Conservation (phyloP, 2,329 filamentous ascomycete genomes). For the Orbilia blumenaviensis region DNA sequence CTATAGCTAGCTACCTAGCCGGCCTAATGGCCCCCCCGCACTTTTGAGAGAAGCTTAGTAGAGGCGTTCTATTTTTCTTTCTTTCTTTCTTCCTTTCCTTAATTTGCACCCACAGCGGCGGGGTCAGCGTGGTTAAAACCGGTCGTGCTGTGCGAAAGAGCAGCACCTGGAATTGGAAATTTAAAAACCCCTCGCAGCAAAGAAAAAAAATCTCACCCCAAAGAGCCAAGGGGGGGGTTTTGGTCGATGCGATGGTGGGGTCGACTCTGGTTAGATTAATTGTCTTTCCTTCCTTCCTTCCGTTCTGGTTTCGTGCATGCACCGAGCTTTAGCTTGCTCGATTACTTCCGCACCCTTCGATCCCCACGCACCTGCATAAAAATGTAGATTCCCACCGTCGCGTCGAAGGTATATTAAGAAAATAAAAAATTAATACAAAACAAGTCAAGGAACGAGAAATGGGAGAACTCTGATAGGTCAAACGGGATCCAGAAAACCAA, state of each 20-base stretch:
- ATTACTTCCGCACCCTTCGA: constrained; percentile 22
- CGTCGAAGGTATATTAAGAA: not conserved
- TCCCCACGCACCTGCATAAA: constrained; percentile 5
- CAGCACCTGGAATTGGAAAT: constrained; percentile 13
- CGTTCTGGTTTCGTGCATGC: not conserved
- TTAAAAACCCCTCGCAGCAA: constrained; percentile 18
- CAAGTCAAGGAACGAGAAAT: too few species aligned
- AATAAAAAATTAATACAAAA: not conserved
- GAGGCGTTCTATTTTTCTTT: too few species aligned
- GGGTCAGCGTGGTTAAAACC: too few species aligned
- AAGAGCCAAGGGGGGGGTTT: constrained; percentile 13
- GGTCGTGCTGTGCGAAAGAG: constrained; percentile 6
- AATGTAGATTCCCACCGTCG: constrained; percentile 11
- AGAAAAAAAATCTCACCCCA: constrained; percentile 8
- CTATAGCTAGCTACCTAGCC: constrained; percentile 4
- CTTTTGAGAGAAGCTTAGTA: constrained; percentile 4
- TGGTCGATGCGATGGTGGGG: constrained; percentile 39
- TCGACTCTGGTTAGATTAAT: too few species aligned
- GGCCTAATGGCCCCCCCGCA: too few species aligned
- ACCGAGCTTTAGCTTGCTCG: too few species aligned
- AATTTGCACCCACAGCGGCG: constrained; percentile 24
- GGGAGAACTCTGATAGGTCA: constrained; percentile 44
- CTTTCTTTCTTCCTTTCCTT: too few species aligned
- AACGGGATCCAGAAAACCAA: not conserved
- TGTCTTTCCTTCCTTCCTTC: too few species aligned